These are phyloP conservation scores for Syncephalastrum monosporum DNA, from an alignment of 371 early-diverging fungal genomes.

Conservation along the genomic window DNA sequence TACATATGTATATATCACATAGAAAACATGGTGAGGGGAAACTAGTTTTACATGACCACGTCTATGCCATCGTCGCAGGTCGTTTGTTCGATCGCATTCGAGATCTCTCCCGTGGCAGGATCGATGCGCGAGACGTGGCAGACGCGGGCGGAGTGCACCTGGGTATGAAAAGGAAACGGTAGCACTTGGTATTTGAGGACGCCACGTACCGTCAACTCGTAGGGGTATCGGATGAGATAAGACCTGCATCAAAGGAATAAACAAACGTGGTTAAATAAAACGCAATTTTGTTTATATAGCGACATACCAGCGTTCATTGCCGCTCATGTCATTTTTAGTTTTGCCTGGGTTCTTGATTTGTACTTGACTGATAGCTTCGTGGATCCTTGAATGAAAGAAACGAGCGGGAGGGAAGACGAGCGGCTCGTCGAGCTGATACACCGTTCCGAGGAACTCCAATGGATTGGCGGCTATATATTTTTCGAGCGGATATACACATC, in stretches of 20 bases:
- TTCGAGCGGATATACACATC: not conserved
- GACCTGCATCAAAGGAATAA: constrained; percentile 32
- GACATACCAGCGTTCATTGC: constrained; percentile 47
- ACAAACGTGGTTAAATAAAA: not conserved
- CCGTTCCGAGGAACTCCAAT: constrained; percentile 53
- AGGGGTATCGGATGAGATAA: constrained; percentile 54
- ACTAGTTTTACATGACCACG: constrained; percentile 3
- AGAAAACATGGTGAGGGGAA: constrained; percentile 25
- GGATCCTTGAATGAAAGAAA: constrained; percentile 27
- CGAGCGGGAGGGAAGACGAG: constrained; percentile 39
- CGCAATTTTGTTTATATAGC: not conserved
- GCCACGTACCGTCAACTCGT: constrained; percentile 65
- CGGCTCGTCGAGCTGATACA: constrained; percentile 51
- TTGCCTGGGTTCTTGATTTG: constrained; percentile 61
- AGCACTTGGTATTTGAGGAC: constrained; percentile 56
- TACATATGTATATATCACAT: constrained; percentile 13
- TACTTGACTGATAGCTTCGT: constrained; percentile 54
- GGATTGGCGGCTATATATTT: constrained; percentile 16
- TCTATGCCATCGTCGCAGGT: constrained; percentile 28
- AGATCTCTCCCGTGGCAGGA: constrained; percentile 37
- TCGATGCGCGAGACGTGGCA: constrained; percentile 43
- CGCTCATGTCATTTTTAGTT: constrained; percentile 40
- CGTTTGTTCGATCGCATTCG: constrained; percentile 25
- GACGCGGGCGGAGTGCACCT: constrained; percentile 33
- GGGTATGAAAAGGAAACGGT: constrained; percentile 23